phyloP scores from a whole-genome alignment of 495 filamentous ascomycete species.

The Penicillium ochrochloron region DNA sequence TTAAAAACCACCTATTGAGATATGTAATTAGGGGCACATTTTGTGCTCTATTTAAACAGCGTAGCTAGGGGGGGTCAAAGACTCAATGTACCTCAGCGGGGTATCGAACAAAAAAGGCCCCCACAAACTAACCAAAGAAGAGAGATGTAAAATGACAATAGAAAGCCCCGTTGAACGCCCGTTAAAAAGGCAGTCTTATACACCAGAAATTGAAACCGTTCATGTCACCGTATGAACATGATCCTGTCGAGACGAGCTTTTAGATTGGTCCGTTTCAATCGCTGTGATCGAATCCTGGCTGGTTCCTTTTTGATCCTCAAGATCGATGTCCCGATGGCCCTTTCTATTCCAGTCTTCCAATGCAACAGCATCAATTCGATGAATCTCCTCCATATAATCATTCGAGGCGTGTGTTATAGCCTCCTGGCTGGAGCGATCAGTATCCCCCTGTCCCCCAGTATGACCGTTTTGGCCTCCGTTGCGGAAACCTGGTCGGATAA shows the following conservation, averaged over 20 bases:
- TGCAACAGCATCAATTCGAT: conserved; percentile 17
- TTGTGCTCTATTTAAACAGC: not conserved
- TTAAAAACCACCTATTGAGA: no score
- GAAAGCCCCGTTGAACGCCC: not conserved
- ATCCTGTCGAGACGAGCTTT: not conserved
- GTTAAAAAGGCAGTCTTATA: not conserved
- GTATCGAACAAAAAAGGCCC: not conserved
- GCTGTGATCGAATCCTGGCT: conserved; percentile 17
- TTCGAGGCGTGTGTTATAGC: conserved; percentile 25
- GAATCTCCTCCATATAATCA: conserved; percentile 19
- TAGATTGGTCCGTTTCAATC: not conserved
- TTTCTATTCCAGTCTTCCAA: conserved; percentile 23
- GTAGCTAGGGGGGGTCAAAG: not conserved
- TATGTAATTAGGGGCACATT: not conserved
- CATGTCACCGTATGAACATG: conserved; percentile 1
- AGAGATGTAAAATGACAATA: not conserved
- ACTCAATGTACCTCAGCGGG: not conserved
- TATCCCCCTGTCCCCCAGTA: not conserved
- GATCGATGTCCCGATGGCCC: not conserved
- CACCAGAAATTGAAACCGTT: not conserved
- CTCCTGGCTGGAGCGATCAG: conserved; percentile 28
- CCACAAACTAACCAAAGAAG: not conserved
- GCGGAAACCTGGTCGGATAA: conserved; percentile 17
- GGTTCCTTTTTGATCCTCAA: conserved; percentile 15
- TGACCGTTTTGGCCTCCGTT: conserved; percentile 11